A percentile compares a stretch with the other conserved stretches of the same genome.
Evolutionary conservation across 176 grass and related monocot species (phyloP).

Genomic region (Oryza australiensis): DNA sequence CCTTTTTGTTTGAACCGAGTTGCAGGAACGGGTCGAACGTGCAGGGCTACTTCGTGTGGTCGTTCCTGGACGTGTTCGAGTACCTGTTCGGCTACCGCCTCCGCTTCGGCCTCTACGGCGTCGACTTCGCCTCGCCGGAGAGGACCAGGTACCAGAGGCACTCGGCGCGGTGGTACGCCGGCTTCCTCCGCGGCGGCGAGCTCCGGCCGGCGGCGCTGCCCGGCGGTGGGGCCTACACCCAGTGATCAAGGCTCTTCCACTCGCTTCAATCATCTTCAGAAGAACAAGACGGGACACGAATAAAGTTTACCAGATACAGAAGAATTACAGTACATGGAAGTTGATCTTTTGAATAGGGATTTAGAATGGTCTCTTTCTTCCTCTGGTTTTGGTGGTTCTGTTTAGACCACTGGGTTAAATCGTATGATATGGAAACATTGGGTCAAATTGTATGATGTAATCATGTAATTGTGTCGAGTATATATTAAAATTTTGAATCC

Average conservation of each 20-base stretch:
- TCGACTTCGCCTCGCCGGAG: constrained; percentile 54
- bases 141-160: constrained; percentile 62
- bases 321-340: not conserved
- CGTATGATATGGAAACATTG: no score
- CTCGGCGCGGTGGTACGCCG: constrained; percentile 72
- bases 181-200: constrained; percentile 53
- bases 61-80: constrained; percentile 83
- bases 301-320: not conserved
- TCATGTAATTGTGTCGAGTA: not conserved
- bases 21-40: constrained; percentile 82
- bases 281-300: not conserved
- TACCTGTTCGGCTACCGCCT: constrained; percentile 45
- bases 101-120: constrained; percentile 57
- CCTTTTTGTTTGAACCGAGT: not conserved
- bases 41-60: constrained; percentile 93
- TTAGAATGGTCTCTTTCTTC: not conserved
- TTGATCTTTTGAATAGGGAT: not conserved
- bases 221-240: constrained; percentile 27
- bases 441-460: not conserved
- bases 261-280: not conserved
- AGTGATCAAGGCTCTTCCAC: constrained; percentile 11
- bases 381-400: not conserved
- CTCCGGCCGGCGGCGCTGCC: constrained; percentile 42
- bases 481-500: not conserved
- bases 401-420: not conserved